phyloP scores from a whole-genome alignment of 2,329 filamentous ascomycete genomes.

The Pseudocercospora eumusae region DNA sequence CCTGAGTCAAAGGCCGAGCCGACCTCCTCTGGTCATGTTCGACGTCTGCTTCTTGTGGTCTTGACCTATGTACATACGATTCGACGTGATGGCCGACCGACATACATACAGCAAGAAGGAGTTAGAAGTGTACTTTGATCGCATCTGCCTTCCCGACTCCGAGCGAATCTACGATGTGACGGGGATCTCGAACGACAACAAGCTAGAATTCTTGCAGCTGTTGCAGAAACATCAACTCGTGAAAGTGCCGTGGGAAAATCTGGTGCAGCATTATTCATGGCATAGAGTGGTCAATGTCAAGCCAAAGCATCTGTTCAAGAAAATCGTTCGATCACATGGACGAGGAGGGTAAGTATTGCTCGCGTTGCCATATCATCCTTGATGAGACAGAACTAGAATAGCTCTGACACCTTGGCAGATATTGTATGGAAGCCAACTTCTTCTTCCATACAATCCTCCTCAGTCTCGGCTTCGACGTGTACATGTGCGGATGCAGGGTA shows the following conservation, averaged over 20 bases:
- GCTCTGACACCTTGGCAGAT: slow-evolving; percentile 34
- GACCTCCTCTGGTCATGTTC: background rate
- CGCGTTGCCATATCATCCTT: too few species aligned
- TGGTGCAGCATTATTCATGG: slow-evolving; percentile 56
- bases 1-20: slow-evolving; percentile 4
- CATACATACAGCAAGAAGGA: slow-evolving; percentile 24
- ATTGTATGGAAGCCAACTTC: slow-evolving; percentile 62
- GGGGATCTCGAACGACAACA: slow-evolving; percentile 21
- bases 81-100: slow-evolving; percentile 16
- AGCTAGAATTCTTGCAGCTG: slow-evolving; percentile 29
- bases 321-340: slow-evolving; percentile 50
- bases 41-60: background rate
- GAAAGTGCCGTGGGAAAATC: slow-evolving; percentile 59
- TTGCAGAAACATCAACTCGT: slow-evolving; percentile 46
- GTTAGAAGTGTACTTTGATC: slow-evolving; percentile 33
- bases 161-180: slow-evolving; percentile 27
- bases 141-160: slow-evolving; percentile 31
- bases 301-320: slow-evolving; percentile 53
- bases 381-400: background rate
- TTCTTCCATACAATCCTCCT: slow-evolving; percentile 56
- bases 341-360: slow-evolving; percentile 52
- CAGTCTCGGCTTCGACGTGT: slow-evolving; percentile 53
- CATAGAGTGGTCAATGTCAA: slow-evolving; percentile 53
- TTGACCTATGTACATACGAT: background rate
- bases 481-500: slow-evolving; percentile 45